These are phyloP conservation scores for Catharanthus roseus DNA, from an alignment of 257 asterid species.

Conservation along the genomic window DNA sequence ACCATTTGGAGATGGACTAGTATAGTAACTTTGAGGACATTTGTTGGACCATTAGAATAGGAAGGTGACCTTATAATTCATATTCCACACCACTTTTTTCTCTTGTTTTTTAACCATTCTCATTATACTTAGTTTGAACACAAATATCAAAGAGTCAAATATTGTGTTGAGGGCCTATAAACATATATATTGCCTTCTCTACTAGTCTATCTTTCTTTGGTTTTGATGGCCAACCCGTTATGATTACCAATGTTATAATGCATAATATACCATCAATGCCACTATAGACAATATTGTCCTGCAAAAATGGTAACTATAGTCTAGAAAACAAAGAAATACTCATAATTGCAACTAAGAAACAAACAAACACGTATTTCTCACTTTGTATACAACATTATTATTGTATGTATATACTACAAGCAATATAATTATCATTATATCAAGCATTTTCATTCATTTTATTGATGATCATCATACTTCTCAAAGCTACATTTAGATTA, in stretches of 20 bases:
- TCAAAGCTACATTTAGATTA: no score
- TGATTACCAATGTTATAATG: constrained; percentile 11
- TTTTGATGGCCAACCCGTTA: constrained; percentile 23
- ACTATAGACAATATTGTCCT: constrained; percentile 10
- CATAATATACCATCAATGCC: constrained; percentile 12
- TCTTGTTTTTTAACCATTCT: constrained; percentile 12
- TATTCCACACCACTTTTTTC: constrained; percentile 12
- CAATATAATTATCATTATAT: neutral
- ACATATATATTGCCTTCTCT: constrained; percentile 15
- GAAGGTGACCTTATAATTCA: constrained; percentile 25
- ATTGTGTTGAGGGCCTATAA: constrained; percentile 23
- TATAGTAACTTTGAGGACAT: constrained; percentile 7
- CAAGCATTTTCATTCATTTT: neutral
- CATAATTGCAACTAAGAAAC: constrained; percentile 16
- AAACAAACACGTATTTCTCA: neutral
- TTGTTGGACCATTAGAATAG: constrained; percentile 23
- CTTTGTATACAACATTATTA: neutral
- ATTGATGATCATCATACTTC: neutral
- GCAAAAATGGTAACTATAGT: neutral
- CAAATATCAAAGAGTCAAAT: constrained; percentile 31
- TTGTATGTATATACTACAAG: neutral
- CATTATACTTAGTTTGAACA: constrained; percentile 33
- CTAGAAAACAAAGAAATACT: neutral
- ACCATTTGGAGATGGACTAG: constrained; percentile 10
- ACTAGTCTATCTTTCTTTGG: constrained; percentile 16